A percentile compares a stretch with the other conserved stretches of the same genome.
Evolutionary conservation across 768 basidiomycete genomes (phyloP).

Genomic region (Boletus coccyginus): DNA sequence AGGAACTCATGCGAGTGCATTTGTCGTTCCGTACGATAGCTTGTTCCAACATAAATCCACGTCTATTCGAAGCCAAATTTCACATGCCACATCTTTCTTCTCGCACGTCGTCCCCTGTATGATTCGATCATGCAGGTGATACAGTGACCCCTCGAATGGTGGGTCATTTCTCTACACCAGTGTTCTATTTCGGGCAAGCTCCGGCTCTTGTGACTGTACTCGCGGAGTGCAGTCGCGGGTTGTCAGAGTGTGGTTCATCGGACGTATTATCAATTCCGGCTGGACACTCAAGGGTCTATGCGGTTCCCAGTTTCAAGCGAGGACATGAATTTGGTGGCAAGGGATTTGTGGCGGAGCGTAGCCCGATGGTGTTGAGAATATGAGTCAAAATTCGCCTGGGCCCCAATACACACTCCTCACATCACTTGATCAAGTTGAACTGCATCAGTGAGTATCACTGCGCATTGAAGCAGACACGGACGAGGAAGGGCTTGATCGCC

Average conservation of each 20-base stretch:
- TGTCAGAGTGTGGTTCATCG: background rate
- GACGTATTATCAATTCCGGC: background rate
- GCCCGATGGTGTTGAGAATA: background rate
- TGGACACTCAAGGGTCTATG: too few species aligned
- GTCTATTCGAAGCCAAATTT: slow-evolving; percentile 6
- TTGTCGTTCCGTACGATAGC: background rate
- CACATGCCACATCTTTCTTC: background rate
- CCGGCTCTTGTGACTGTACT: background rate
- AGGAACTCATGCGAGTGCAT: background rate
- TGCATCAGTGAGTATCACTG: too few species aligned
- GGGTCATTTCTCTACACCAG: background rate
- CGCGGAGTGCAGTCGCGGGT: background rate
- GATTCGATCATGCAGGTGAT: slow-evolving; percentile 2
- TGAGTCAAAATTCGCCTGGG: background rate
- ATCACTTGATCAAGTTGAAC: too few species aligned
- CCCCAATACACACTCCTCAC: too few species aligned
- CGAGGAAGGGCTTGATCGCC: too few species aligned
- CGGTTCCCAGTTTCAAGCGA: too few species aligned
- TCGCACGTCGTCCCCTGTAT: background rate
- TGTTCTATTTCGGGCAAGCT: background rate
- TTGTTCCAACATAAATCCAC: background rate
- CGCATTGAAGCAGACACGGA: too few species aligned
- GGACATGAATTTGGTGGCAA: background rate
- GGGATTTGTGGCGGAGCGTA: background rate
- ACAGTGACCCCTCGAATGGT: background rate